Evolutionary conservation across 2,329 filamentous ascomycete species (phyloP), one percentile per base, ranked within the genome.

Genomic region (Phaeosphaeria sp.): DNA sequence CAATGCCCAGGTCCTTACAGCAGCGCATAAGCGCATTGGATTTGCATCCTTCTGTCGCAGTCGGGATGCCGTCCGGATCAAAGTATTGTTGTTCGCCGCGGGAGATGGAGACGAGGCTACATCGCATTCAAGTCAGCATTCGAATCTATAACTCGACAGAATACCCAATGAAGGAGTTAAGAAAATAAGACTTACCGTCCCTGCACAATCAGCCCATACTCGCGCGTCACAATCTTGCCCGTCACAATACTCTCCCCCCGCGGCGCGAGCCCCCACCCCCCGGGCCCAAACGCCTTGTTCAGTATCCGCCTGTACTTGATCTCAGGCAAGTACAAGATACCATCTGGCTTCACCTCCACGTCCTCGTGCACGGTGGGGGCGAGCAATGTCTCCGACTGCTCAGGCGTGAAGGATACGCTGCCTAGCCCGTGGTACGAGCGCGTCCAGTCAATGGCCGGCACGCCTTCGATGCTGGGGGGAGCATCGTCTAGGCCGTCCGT

Each of bases 21-120:
- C 94, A 98, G 57, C 95, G 91, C 89, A 98, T 96, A 66, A 99
- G 84, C 13, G 95, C 95, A 75, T 99, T 99, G 62, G 93, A 97
- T 80, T 97, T 97, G 84, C 93, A 96, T 52, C 95, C 95, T 80
- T 99, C 95, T 59, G 93, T 93, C 9, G 95, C 93, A 1, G 93
- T 97, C 23, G 95, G 93, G 63, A 99, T 93, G 54, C 90, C 90
- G 67, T 97, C 93, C 33, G 92, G 86, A 67, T 86, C 87, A 80
- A 98, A 99, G 80, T 96, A 99, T 66, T 91, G 87, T 82, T 97
- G 94, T 79, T 98, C 95, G 74, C 95, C 95, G 65, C 95, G 90
- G 0, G 95, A 93, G 67, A 98, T 90, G 25, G 90, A 93, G 46
- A 98, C 91, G 65, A 97, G 90, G 62, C 94, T 97, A n/a, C 22